Percentiles rank a stretch among this genome's conserved stretches.
Conservation (phyloP, 1,284 basidiomycete genomes). For the Schizophyllum amplum region DNA sequence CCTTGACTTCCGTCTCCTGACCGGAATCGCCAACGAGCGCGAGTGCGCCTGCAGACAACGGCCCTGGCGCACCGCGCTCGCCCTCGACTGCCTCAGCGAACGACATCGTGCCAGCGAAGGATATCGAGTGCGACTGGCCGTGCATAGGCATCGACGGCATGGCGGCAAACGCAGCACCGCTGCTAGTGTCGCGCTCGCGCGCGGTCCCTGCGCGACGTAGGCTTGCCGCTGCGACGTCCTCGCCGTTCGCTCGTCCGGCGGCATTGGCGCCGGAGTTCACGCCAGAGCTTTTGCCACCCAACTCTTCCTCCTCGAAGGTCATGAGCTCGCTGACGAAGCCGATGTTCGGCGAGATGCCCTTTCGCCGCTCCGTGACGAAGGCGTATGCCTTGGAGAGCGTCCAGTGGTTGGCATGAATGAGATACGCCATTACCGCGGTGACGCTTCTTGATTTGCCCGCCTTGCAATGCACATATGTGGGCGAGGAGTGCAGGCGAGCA, state of each 20-base stretch:
- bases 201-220: conserved; percentile 36
- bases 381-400: conserved; percentile 84
- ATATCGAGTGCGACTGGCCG: conserved; percentile 14
- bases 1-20: conserved; percentile 80
- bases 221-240: conserved; percentile 32
- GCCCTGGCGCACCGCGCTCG: conserved; percentile 15
- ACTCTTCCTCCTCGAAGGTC: conserved; percentile 88
- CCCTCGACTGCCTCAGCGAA: conserved; percentile 6
- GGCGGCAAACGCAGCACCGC: conserved; percentile 34
- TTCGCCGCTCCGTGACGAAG: conserved; percentile 84
- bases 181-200: conserved; percentile 22
- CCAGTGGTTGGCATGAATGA: conserved; percentile 97
- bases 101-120: conserved; percentile 4
- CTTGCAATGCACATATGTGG: conserved; percentile 95
- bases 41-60: conserved; percentile 30
- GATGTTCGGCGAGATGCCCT: conserved; percentile 95
- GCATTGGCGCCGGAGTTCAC: conserved; percentile 31
- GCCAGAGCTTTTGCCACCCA: conserved; percentile 76
- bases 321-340: conserved; percentile 96
- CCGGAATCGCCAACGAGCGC: conserved; percentile 30
- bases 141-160: conserved; percentile 33
- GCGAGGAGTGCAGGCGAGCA: conserved; percentile 78
- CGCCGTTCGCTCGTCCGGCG: conserved; percentile 15
- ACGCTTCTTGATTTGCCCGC: conserved; percentile 94
- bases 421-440: conserved; percentile 95